A percentile compares a stretch with the other conserved stretches of the same genome.
These are phyloP conservation scores for Podaxis carcinomalis DNA, from an alignment of 768 basidiomycete species.

Conservation along the genomic window DNA sequence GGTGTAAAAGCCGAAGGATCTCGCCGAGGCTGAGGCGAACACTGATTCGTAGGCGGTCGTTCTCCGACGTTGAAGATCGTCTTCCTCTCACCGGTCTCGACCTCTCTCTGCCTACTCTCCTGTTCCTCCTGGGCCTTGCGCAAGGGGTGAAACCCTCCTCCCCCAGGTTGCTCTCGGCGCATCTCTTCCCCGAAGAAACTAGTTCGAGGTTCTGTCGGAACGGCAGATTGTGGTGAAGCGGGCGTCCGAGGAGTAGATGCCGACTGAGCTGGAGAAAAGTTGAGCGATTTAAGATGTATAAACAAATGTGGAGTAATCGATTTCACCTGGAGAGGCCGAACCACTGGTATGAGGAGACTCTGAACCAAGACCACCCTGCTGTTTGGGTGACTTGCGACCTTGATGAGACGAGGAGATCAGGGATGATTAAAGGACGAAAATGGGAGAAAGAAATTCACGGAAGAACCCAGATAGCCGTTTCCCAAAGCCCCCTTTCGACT, in stretches of 20 bases:
- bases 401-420: background rate
- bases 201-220: background rate
- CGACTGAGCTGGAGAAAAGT: too few relatives aligned
- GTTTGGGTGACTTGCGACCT: background rate
- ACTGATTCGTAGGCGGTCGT: background rate
- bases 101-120: constrained; percentile 3
- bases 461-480: background rate
- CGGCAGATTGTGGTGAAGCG: too few relatives aligned
- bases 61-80: background rate
- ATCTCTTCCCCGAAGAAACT: too few relatives aligned
- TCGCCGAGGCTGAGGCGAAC: background rate
- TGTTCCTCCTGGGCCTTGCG: background rate
- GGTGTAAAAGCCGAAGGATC: background rate
- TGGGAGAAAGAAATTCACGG: background rate
- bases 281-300: too few relatives aligned
- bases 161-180: background rate
- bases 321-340: background rate
- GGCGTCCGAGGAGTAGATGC: too few relatives aligned
- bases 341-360: background rate
- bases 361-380: background rate
- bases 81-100: background rate
- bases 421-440: background rate
- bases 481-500: background rate
- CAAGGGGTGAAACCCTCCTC: background rate
- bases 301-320: too few relatives aligned